Base-by-base conservation (phyloP, 1,284 basidiomycete genomes). In the Puccinia novopanici region DNA sequence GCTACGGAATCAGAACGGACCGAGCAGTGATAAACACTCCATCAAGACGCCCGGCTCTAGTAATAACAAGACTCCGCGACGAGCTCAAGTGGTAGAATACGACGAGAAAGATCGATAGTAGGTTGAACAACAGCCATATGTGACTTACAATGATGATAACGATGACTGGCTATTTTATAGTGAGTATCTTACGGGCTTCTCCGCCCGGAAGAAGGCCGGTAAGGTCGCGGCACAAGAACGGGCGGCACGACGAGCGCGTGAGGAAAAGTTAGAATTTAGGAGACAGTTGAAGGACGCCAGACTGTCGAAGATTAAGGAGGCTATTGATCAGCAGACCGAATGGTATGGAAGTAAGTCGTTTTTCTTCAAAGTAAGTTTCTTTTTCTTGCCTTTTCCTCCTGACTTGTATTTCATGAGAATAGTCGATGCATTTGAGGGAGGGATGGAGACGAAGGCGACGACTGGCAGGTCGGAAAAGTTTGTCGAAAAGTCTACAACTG, bases 121-220 rank as follows among this genome's bases (percentile, higher is more conserved):
- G 6, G 48, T n/a, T 59, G 13, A n/a, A 24, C 10, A 1, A 17
- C 10, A 24, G 22, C 12, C n/a, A 30, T 17, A 10, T 59, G n/a
- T 1, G 12, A 8, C 10, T 17, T 1, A 17, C 1, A 17, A 65
- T 37, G 4, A 19, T n/a, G 34, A 34, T 34, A 34, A 19, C 34
- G 13, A 65, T 40, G 34, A 9, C 24, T 65, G 37, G 1, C 22
- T 48, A 3, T 12, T 27, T 55, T 70, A 52, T 70, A 78, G 75
- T 70, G 65, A 78, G 5, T 78, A 78, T 70, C 40, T 78, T 8
- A 78, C 75, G 34, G 75, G 75, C 24, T 78, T 78, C 55, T 78
- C 75, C 19, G 42, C 75, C 12, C 17, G 75, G 27, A 78, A 78
- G 54, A 78, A 78, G 52, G 75, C 45, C 19, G 75, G 61, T 10